Conservation (phyloP, 139 green algal genomes). For the Chlamydomonas sp. region DNA sequence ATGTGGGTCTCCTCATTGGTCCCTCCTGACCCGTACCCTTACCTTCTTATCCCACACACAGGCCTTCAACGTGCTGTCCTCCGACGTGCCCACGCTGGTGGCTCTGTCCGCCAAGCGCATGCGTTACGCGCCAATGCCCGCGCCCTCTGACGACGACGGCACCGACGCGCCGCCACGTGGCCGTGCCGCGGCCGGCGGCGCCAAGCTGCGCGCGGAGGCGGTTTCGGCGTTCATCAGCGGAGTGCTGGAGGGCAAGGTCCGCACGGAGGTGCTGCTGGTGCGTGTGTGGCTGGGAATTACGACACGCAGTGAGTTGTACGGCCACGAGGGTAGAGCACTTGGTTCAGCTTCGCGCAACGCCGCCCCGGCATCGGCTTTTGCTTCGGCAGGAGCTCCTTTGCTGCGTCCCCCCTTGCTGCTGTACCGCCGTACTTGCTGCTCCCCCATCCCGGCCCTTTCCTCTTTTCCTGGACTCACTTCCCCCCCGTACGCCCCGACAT, state of each 20-base stretch:
- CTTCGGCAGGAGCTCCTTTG: too few relatives aligned
- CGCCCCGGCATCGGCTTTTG: not conserved
- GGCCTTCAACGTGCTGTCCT: slow-evolving; percentile 30
- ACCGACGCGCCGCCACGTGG: not conserved
- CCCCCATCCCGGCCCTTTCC: not conserved
- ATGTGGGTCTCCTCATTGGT: too few relatives aligned
- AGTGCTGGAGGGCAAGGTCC: slow-evolving; percentile 49
- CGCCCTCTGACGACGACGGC: not conserved
- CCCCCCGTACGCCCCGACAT: not conserved
- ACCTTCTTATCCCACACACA: not conserved
- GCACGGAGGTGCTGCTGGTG: slow-evolving; percentile 26
- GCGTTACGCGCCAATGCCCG: slow-evolving; percentile 46
- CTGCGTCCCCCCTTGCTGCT: too few relatives aligned
- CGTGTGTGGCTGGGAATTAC: not conserved
- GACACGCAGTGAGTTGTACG: not conserved
- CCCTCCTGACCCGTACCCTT: not conserved
- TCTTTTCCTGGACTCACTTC: not conserved
- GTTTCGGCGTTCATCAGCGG: slow-evolving; percentile 39
- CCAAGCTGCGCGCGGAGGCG: not conserved
- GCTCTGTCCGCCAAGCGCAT: slow-evolving; percentile 45
- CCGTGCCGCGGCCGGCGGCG: not conserved
- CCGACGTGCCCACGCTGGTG: slow-evolving; percentile 48
- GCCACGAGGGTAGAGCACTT: not conserved
- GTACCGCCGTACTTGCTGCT: too few relatives aligned
- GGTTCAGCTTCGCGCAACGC: not conserved